phyloP scores from a whole-genome alignment of 2,329 filamentous ascomycete genomes.

The Basipetospora chlamydospora region DNA sequence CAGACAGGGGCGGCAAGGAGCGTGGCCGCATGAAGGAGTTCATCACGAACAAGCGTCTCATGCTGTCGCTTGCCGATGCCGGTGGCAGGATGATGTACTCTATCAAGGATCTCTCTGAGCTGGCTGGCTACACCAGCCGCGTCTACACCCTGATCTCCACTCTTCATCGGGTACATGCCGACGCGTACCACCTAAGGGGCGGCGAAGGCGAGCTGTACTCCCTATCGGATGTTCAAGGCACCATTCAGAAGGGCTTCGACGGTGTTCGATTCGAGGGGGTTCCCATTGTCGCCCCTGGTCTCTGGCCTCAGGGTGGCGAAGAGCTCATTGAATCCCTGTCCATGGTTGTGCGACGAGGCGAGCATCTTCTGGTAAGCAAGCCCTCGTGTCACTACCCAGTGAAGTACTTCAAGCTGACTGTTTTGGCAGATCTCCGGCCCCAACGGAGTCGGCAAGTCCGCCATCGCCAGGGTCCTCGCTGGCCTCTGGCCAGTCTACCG shows the following conservation, averaged over 20 bases:
- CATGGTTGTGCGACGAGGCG: conserved; percentile 76
- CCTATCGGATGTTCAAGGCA: conserved; percentile 81
- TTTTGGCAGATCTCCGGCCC: conserved; percentile 60
- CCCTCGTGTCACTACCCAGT: not conserved
- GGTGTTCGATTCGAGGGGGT: conserved; percentile 88
- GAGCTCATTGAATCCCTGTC: conserved; percentile 80
- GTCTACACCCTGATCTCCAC: conserved; percentile 94
- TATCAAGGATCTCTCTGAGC: conserved; percentile 91
- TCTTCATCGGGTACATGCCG: conserved; percentile 81
- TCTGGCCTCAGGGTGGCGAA: conserved; percentile 84
- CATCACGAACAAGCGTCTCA: conserved; percentile 96
- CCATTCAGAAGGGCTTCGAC: conserved; percentile 86
- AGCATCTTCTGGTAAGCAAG: conserved; percentile 54
- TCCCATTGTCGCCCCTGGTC: conserved; percentile 73
- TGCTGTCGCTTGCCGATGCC: conserved; percentile 92
- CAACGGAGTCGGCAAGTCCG: conserved; percentile 87
- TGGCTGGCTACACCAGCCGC: conserved; percentile 89
- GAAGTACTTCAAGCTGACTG: not conserved
- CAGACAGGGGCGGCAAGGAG: conserved; percentile 46
- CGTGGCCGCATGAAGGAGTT: conserved; percentile 92
- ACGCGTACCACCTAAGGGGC: conserved; percentile 60
- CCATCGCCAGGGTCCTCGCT: conserved; percentile 74
- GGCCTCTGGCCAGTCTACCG: conserved; percentile 95
- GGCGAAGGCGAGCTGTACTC: conserved; percentile 71
- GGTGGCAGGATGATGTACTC: conserved; percentile 99